Evolutionary conservation across 768 basidiomycete species (phyloP).

Genomic region (Trametes maxima): DNA sequence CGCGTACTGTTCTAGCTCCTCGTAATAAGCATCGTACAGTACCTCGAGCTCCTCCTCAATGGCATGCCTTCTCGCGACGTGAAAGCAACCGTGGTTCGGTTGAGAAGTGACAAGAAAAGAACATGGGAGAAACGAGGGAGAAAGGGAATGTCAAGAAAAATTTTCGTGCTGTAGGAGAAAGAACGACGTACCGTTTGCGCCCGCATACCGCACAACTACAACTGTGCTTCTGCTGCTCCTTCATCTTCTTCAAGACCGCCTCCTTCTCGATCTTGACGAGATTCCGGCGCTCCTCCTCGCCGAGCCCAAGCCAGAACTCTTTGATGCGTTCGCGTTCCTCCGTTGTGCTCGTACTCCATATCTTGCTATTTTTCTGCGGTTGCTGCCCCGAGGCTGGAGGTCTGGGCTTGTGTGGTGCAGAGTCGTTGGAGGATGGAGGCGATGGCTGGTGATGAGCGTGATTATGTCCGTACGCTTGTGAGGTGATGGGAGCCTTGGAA

Average conservation of each 20-base stretch:
- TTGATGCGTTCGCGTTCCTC: conserved; percentile 98
- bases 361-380: conserved; percentile 66
- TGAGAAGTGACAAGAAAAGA: conserved; percentile 19
- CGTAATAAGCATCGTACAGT: conserved; percentile 99
- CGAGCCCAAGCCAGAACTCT: conserved; percentile 95
- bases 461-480: conserved; percentile 51
- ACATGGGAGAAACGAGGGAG: conserved; percentile 26
- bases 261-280: conserved; percentile 99
- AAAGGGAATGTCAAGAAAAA: conserved; percentile 28
- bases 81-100: conserved; percentile 26
- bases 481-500: conserved; percentile 58
- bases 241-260: conserved; percentile 97
- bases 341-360: conserved; percentile 90
- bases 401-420: conserved; percentile 40
- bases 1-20: conserved; percentile 99
- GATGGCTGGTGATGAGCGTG: conserved; percentile 60
- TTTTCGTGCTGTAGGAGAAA: conserved; percentile 32
- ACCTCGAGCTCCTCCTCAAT: conserved; percentile 99
- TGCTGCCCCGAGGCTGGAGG: conserved; percentile 37
- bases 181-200: conserved; percentile 81
- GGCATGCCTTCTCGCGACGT: conserved; percentile 64
- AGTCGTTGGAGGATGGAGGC: conserved; percentile 45
- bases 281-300: conserved; percentile 86
- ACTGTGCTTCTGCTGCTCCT: conserved; percentile 97
- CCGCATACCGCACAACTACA: conserved; percentile 97